These are phyloP conservation scores for Aspergillus phoenicis DNA, from an alignment of 2,329 filamentous ascomycete genomes.

Conservation along the genomic window DNA sequence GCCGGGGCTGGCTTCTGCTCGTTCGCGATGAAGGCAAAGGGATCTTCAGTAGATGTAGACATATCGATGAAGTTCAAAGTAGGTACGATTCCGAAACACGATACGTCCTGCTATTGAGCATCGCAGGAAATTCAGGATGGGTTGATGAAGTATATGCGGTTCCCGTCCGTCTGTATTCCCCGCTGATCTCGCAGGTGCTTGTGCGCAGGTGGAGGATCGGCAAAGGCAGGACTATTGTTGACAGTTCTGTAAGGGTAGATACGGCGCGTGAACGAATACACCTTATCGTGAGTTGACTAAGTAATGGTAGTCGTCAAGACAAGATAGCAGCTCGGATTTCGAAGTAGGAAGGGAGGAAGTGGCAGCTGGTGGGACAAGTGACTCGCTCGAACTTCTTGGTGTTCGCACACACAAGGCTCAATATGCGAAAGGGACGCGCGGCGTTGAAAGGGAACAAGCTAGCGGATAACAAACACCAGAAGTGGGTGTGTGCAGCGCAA, in stretches of 20 bases:
- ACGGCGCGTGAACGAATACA: neutral
- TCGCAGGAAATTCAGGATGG: slow-evolving; percentile 27
- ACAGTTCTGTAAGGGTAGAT: neutral
- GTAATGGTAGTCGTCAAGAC: neutral
- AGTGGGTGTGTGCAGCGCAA: slow-evolving; percentile 13
- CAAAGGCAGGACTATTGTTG: slow-evolving; percentile 18
- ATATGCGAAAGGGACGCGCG: slow-evolving; percentile 3
- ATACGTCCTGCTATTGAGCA: slow-evolving; percentile 32
- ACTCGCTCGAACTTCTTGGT: neutral
- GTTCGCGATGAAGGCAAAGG: slow-evolving; percentile 39
- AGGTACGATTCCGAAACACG: slow-evolving; percentile 4
- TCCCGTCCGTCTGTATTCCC: slow-evolving; percentile 19
- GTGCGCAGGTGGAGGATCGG: slow-evolving; percentile 22
- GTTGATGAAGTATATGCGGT: slow-evolving; percentile 16
- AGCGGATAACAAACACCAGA: slow-evolving; percentile 14
- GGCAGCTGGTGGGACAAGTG: neutral
- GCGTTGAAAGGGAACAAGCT: slow-evolving; percentile 1
- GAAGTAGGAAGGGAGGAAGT: neutral
- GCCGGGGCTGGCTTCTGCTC: slow-evolving; percentile 33
- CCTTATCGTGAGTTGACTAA: neutral
- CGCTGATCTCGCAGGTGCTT: slow-evolving; percentile 11
- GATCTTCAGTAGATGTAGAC: slow-evolving; percentile 41
- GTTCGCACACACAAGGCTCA: neutral
- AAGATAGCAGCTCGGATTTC: neutral
- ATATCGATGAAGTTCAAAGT: slow-evolving; percentile 27